phyloP scores from a whole-genome alignment of 495 filamentous ascomycete species.

The Penicillium cataractarum region DNA sequence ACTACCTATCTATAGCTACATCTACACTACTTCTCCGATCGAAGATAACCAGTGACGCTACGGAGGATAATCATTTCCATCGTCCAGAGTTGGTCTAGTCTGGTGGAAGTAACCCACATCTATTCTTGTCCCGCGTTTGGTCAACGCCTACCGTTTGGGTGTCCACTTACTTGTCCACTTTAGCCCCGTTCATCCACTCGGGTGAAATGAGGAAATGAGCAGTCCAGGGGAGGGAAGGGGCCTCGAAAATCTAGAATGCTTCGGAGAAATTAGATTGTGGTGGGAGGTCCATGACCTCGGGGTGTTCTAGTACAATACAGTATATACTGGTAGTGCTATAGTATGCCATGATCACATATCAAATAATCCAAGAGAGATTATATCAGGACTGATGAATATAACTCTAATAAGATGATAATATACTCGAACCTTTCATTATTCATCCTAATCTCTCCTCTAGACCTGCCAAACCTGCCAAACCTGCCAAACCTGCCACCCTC shows the following conservation, averaged over 20 bases:
- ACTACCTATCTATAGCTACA: too few species aligned
- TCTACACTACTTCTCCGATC: too few species aligned
- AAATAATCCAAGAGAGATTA: too few species aligned
- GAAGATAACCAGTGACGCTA: not conserved
- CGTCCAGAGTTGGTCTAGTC: not conserved
- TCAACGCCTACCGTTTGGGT: conserved; percentile 6
- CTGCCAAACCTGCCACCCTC: not conserved
- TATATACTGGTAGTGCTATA: too few species aligned
- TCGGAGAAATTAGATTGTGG: not conserved
- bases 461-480: too few species aligned
- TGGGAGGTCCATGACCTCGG: too few species aligned
- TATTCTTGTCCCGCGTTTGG: conserved; percentile 18
- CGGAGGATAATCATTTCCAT: not conserved
- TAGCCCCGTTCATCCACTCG: conserved; percentile 3
- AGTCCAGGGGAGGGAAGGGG: not conserved
- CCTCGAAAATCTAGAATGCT: conserved; percentile 4
- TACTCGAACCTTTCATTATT: too few species aligned
- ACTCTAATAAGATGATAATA: too few species aligned
- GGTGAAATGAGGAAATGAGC: conserved; percentile 10
- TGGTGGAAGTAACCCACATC: conserved; percentile 6
- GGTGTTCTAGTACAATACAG: too few species aligned
- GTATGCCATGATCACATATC: too few species aligned
- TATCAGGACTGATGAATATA: too few species aligned
- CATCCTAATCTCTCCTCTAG: too few species aligned
- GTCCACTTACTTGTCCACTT: conserved; percentile 6